These are phyloP conservation scores for Lachancea thermotolerans DNA, from an alignment of 805 yeast genomes.

Conservation along the genomic window DNA sequence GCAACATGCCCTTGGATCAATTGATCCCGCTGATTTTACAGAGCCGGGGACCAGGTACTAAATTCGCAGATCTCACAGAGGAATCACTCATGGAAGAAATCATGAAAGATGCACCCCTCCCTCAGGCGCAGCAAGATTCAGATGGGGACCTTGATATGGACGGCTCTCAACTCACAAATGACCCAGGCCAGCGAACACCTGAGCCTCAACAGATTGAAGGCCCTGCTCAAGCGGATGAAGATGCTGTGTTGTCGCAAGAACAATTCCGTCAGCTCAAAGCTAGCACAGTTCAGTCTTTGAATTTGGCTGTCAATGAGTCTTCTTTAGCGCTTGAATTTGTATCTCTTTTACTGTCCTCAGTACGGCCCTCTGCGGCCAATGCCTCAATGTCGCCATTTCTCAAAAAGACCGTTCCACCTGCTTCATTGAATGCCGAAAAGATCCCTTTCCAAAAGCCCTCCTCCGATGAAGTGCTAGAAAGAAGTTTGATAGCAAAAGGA, in stretches of 20 bases:
- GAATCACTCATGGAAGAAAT: slow-evolving; percentile 43
- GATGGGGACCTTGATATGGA: slow-evolving; percentile 12
- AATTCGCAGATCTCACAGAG: slow-evolving; percentile 50
- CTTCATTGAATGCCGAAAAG: slow-evolving; percentile 53
- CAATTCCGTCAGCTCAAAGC: slow-evolving; percentile 44
- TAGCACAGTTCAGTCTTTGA: slow-evolving; percentile 47
- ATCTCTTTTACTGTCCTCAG: slow-evolving; percentile 70
- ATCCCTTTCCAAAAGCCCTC: slow-evolving; percentile 19
- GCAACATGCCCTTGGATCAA: slow-evolving; percentile 42
- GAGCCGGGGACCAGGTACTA: slow-evolving; percentile 43
- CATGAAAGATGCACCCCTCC: slow-evolving; percentile 8
- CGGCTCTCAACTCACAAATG: slow-evolving; percentile 7
- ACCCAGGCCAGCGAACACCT: not conserved
- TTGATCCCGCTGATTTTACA: slow-evolving; percentile 52
- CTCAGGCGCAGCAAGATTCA: slow-evolving; percentile 6
- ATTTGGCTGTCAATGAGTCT: slow-evolving; percentile 77
- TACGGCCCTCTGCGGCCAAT: slow-evolving; percentile 78
- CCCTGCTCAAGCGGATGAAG: not conserved
- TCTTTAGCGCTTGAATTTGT: slow-evolving; percentile 84
- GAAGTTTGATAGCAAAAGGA: slow-evolving; percentile 40
- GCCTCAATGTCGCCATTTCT: slow-evolving; percentile 84
- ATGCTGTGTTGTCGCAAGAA: slow-evolving; percentile 20
- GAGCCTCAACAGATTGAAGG: slow-evolving; percentile 3
- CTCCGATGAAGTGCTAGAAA: slow-evolving; percentile 21
- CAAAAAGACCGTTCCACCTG: slow-evolving; percentile 65